Evolutionary conservation across 169 alveolate genomes (phyloP).

Genomic region (Plasmodium chabaudi): DNA sequence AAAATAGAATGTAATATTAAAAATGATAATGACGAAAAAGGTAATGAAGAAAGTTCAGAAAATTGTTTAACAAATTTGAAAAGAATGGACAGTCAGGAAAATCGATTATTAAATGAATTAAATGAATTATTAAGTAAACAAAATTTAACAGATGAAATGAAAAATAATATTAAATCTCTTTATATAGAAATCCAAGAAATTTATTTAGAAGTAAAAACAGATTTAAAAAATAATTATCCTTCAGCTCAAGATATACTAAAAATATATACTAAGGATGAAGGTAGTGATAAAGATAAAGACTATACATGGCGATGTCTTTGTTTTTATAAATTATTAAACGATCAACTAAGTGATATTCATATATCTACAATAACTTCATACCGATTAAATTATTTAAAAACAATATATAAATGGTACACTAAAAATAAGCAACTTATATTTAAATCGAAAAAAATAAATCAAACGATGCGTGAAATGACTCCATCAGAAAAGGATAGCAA

Average conservation of each 20-base stretch:
- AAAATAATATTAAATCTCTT: slow-evolving; percentile 57
- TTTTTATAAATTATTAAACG: slow-evolving; percentile 47
- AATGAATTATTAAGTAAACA: slow-evolving; percentile 26
- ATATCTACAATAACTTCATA: slow-evolving; percentile 60
- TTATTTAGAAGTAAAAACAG: slow-evolving; percentile 53
- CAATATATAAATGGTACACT: slow-evolving; percentile 40
- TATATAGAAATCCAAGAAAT: slow-evolving; percentile 55
- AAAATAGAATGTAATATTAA: too few species aligned
- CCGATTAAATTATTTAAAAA: slow-evolving; percentile 26
- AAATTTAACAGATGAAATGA: slow-evolving; percentile 42
- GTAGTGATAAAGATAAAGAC: slow-evolving; percentile 24
- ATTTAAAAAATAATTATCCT: slow-evolving; percentile 40
- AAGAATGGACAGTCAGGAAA: slow-evolving; percentile 18
- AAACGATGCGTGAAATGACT: too few species aligned
- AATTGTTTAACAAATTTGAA: background rate
- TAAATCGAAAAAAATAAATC: background rate
- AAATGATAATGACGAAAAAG: background rate
- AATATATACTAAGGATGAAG: slow-evolving; percentile 23
- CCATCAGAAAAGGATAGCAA: background rate
- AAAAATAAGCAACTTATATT: slow-evolving; percentile 43
- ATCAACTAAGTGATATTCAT: slow-evolving; percentile 45
- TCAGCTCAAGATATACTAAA: slow-evolving; percentile 43
- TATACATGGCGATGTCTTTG: slow-evolving; percentile 29
- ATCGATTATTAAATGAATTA: slow-evolving; percentile 23
- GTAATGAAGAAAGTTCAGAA: background rate